A percentile compares a stretch with the other conserved stretches of the same genome.
phyloP scores from a whole-genome alignment of 2,329 filamentous ascomycete genomes.

The Emergomyces orientalis region DNA sequence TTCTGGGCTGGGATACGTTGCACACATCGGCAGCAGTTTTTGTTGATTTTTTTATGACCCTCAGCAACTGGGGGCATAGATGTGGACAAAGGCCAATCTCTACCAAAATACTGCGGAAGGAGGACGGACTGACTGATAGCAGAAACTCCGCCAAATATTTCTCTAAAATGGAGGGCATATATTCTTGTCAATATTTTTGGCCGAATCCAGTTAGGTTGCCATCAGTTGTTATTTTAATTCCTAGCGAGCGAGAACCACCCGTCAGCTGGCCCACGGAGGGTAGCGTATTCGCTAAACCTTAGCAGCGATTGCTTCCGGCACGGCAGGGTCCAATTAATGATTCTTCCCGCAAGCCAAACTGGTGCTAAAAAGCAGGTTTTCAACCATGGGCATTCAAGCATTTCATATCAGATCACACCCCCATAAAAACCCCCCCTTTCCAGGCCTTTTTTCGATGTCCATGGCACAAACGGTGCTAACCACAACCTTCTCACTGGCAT shows the following conservation, averaged over 20 bases:
- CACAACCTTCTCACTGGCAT: neutral
- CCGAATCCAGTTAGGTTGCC: too few species aligned
- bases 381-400: neutral
- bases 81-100: too few species aligned
- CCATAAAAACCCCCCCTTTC: too few species aligned
- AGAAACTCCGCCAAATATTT: too few species aligned
- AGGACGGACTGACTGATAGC: too few species aligned
- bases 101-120: too few species aligned
- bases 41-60: neutral
- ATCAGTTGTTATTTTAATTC: too few species aligned
- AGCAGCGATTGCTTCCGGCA: neutral
- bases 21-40: neutral
- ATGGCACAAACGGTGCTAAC: neutral
- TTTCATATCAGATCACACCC: too few species aligned
- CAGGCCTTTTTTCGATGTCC: too few species aligned
- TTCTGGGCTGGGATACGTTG: neutral
- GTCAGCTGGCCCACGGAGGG: neutral
- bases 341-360: neutral
- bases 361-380: neutral
- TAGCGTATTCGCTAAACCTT: neutral
- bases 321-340: neutral
- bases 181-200: too few species aligned
- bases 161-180: too few species aligned
- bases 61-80: too few species aligned
- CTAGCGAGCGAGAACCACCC: neutral